Base-by-base conservation (phyloP, 1,139 yeast species). In the Suhomyces wounanorum region DNA sequence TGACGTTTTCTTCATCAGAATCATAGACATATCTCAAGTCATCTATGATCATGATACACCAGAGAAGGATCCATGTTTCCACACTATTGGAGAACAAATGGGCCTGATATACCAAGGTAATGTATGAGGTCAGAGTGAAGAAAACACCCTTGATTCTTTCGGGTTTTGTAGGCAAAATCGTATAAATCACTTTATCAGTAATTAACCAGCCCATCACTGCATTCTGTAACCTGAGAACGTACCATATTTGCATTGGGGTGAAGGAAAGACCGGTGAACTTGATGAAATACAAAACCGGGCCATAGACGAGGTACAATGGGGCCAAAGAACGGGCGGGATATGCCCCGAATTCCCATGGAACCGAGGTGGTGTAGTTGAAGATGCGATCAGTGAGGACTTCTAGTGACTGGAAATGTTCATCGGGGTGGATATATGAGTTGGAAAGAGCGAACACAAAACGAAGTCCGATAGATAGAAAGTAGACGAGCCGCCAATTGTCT, bases 361-460 rank as follows among this genome's bases (percentile, higher is more conserved):
- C 63, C 26, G 81, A 77, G 1, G 83, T 79, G 39, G 77, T 69
- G 69, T 75, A 81, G 5, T 79, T 80, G 48, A 80, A 73, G 31
- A 83, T 65, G 36, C 68, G 66, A 57, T 71, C 67, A 5, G 86
- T 77, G 17, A 94, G 64, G 0, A 89, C 85, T 63, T 91, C 96
- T 33, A 95, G 79, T 21, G 87, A 83, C 66, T 95, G 99, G 65
- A 90, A 89, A 66, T 92, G 97, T 69, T 95, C 99, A 73, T 95
- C 99, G 0, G 99, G 99, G 60, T 95, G 99, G 45, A 95, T 85
- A 64, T 95, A 95, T 0, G 97, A 89, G 40, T 87, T 79, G 45
- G 87, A 83, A 1, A 88, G 65, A 0, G 89, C 84, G 44, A 90
- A 72, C 30, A 81, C 69, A 38, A 87, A 70, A 48, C 91, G 68